Base-by-base conservation (phyloP, 2,329 filamentous ascomycete genomes). In the Botryotinia narcissicola region DNA sequence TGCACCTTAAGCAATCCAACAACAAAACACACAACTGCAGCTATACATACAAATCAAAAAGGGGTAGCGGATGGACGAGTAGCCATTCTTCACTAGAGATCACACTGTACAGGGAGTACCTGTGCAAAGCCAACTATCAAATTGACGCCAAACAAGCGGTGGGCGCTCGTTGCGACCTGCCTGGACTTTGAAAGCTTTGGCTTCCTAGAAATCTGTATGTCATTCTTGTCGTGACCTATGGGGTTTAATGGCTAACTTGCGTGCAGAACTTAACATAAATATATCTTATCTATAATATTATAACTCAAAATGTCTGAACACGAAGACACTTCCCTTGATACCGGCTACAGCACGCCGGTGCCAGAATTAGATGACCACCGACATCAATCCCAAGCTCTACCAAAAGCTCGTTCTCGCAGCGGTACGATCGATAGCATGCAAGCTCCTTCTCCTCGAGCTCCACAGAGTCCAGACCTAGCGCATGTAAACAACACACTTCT, bases 321-420 rank as follows among this genome's bases (percentile, higher is more conserved):
- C 80, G 89, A 90, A 74, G 91, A 91, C 79, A 84, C 82, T 76
- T 85, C 81, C 46, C 83, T 88, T 73, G 87, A 89, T 79, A 87
- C 88, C 79, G 88, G 90, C 79, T 94, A 91, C 83, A 89, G 89
- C 82, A 91, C 91, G 73, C 92, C 92, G 22, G 89, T 94, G 75
- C 91, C 91, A 75, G 91, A 95, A 81, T 87, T 98, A 66, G 94
- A 98, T 81, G 94, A 98, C 81, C 95, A 98, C 84, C 92, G 94
- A 74, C 86, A 90, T 80, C 91, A 92, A 80, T 83, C 86, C 7
- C 83, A 86, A 37, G 88, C 90, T 54, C 83, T 90, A 37, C 90
- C 89, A 74, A 88, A 89, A 62, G 82, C 84, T 46, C 86, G 89
- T 29, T 84, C 87, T 73, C 89, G 92, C 72, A 87, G 92, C 72